A percentile compares a stretch with the other conserved stretches of the same genome.
phyloP scores from a whole-genome alignment of 1,139 yeast species.

The Arxiozyma slooffiae region DNA sequence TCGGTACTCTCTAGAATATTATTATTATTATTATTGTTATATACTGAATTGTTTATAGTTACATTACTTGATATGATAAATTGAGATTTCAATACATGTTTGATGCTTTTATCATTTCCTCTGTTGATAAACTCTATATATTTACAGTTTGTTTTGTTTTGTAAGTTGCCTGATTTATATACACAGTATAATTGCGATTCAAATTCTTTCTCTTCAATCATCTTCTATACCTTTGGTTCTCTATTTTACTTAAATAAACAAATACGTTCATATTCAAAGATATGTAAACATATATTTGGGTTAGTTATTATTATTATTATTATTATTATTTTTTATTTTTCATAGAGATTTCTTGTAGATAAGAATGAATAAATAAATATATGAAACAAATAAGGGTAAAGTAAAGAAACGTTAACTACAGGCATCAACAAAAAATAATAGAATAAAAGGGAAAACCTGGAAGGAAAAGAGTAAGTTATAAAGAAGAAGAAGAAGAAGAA shows the following conservation, averaged over 20 bases:
- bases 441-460: not conserved
- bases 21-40: too few species aligned
- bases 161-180: not conserved
- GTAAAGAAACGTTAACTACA: not conserved
- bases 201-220: not conserved
- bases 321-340: too few species aligned
- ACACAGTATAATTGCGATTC: constrained; percentile 1
- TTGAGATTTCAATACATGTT: not conserved
- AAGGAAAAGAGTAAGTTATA: not conserved
- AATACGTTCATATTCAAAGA: too few species aligned
- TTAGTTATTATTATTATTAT: too few species aligned
- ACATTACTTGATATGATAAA: not conserved
- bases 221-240: not conserved
- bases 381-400: too few species aligned
- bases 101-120: not conserved
- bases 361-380: not conserved
- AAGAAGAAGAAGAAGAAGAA: not conserved
- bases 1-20: too few species aligned
- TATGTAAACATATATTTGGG: too few species aligned
- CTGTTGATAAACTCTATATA: not conserved
- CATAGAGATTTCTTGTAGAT: too few species aligned
- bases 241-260: not conserved
- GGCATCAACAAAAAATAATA: not conserved
- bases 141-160: not conserved
- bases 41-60: not conserved